Evolutionary conservation across 306 rosid genomes (phyloP).

Genomic region (peach (Prunus persica)): DNA sequence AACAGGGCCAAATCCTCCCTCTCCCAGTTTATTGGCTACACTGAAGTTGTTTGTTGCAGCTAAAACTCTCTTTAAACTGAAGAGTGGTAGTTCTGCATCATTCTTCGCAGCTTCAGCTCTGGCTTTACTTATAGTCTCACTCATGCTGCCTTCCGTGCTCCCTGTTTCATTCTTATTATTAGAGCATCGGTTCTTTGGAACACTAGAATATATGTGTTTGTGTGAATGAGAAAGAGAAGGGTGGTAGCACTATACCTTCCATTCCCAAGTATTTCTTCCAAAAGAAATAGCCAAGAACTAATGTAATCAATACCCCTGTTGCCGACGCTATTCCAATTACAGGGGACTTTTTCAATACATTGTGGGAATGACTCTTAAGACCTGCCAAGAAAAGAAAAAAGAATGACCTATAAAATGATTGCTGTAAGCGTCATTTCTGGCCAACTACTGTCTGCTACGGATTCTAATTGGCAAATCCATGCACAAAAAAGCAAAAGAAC

Average conservation of each 20-base stretch:
- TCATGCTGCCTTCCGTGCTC: too few relatives aligned
- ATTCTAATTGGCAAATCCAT: not conserved
- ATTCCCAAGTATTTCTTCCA: not conserved
- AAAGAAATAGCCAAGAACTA: not conserved
- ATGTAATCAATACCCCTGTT: not conserved
- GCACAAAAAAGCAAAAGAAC: too few relatives aligned
- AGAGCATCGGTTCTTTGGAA: not conserved
- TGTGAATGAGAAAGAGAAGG: not conserved
- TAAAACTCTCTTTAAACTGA: constrained; percentile 23
- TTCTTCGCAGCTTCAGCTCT: constrained; percentile 21
- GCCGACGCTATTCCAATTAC: not conserved
- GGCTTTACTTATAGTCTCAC: too few relatives aligned
- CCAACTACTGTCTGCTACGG: not conserved
- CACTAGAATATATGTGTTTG: not conserved
- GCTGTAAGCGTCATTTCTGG: too few relatives aligned
- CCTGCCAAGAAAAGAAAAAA: not conserved
- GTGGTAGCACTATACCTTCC: not conserved
- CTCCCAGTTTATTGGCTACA: constrained; percentile 43
- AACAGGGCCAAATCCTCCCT: constrained; percentile 62
- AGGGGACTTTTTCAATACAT: not conserved
- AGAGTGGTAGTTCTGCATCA: constrained; percentile 39
- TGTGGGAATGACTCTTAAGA: not conserved
- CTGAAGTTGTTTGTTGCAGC: constrained; percentile 47
- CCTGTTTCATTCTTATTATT: not conserved
- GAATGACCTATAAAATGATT: too few relatives aligned